Evolutionary conservation across 2,329 filamentous ascomycete genomes (phyloP).

Genomic region (Berkeleyomyces basicola): DNA sequence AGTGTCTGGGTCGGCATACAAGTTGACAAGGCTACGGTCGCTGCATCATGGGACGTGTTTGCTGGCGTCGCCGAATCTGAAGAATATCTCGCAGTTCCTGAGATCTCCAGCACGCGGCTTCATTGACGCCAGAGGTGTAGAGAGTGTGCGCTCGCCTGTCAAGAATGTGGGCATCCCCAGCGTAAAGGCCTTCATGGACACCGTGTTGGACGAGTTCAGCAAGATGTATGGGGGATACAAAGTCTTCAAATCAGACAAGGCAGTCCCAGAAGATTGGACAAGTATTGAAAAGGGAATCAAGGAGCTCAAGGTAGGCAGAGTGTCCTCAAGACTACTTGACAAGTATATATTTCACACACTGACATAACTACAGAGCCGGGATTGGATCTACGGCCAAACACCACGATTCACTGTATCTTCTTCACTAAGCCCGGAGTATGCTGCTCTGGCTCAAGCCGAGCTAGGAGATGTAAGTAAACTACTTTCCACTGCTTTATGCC

Average conservation of each 20-base stretch:
- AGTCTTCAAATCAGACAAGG: slow-evolving; percentile 32
- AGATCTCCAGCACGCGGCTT: slow-evolving; percentile 61
- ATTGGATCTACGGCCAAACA: slow-evolving; percentile 76
- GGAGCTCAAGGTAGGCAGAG: slow-evolving; percentile 39
- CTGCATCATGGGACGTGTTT: slow-evolving; percentile 91
- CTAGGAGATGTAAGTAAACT: slow-evolving; percentile 27
- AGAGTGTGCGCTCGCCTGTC: slow-evolving; percentile 76
- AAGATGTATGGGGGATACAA: slow-evolving; percentile 41
- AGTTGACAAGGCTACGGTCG: slow-evolving; percentile 63
- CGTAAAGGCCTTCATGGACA: slow-evolving; percentile 29
- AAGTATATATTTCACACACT: slow-evolving; percentile 6
- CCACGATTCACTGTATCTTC: slow-evolving; percentile 63
- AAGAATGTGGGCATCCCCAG: slow-evolving; percentile 51
- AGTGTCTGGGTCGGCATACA: slow-evolving; percentile 88
- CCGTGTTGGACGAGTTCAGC: slow-evolving; percentile 48
- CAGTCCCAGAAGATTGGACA: slow-evolving; percentile 26
- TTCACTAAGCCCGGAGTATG: slow-evolving; percentile 40
- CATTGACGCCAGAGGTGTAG: slow-evolving; percentile 70
- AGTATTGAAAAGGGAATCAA: slow-evolving; percentile 42
- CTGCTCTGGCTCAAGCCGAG: slow-evolving; percentile 34
- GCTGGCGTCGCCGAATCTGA: slow-evolving; percentile 58
- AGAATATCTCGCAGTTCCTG: slow-evolving; percentile 51
- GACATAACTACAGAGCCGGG: slow-evolving; percentile 32
- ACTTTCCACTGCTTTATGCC: not conserved
- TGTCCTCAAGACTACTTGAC: not conserved